Evolutionary conservation across 140 eudicot species (phyloP).

Genomic region (Flaveria floridana): DNA sequence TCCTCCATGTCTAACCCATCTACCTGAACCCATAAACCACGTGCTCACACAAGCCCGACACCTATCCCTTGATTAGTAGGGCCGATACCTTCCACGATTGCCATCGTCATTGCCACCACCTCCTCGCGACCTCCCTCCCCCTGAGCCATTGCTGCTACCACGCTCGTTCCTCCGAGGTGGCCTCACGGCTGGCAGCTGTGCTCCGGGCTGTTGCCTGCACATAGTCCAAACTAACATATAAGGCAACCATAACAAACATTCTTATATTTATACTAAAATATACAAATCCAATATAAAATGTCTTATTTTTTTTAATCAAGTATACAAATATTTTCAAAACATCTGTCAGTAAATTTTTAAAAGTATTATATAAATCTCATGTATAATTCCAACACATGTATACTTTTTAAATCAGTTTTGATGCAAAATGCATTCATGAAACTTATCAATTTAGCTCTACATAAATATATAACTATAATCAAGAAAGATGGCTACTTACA

Average conservation of each 20-base stretch:
- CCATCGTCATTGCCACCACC: slow-evolving; percentile 48
- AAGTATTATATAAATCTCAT: not conserved
- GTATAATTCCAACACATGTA: not conserved
- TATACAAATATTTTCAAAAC: no score
- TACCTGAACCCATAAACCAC: slow-evolving; percentile 38
- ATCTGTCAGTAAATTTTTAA: not conserved
- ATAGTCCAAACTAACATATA: slow-evolving; percentile 5
- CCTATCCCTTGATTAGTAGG: slow-evolving; percentile 43
- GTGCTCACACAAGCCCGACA: slow-evolving; percentile 8
- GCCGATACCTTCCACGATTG: slow-evolving; percentile 82
- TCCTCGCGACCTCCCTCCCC: slow-evolving; percentile 63
- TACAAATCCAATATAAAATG: not conserved
- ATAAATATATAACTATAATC: not conserved
- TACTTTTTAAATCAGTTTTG: not conserved
- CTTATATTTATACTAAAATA: not conserved
- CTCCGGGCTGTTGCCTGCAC: slow-evolving; percentile 94
- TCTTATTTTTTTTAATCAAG: not conserved
- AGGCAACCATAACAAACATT: not conserved
- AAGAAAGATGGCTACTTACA: slow-evolving; percentile 59
- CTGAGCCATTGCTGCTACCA: slow-evolving; percentile 59
- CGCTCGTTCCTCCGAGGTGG: slow-evolving; percentile 84
- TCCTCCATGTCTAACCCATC: slow-evolving; percentile 19
- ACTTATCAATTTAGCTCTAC: not conserved
- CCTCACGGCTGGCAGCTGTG: slow-evolving; percentile 65
- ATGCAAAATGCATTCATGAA: not conserved